A percentile compares a stretch with the other conserved stretches of the same genome.
Evolutionary conservation across 139 green algal genomes (phyloP).

Genomic region (Tetradesmus obliquus): DNA sequence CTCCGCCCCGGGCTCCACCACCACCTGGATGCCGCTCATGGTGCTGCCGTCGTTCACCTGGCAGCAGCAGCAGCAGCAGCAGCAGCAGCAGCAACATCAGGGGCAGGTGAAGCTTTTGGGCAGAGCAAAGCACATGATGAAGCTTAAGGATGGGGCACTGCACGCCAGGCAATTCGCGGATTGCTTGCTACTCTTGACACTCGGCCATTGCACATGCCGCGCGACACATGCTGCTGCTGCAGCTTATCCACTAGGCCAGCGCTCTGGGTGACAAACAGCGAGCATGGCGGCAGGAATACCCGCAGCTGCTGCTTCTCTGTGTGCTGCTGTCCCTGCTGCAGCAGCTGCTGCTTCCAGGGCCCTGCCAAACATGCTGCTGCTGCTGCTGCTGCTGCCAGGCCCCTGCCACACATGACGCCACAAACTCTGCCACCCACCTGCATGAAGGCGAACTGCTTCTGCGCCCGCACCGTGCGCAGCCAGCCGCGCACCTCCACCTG

Average conservation of each 20-base stretch:
- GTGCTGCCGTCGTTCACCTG: slow-evolving; percentile 64
- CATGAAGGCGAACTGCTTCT: slow-evolving; percentile 68
- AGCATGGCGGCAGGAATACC: too few relatives aligned
- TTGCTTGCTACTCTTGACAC: not conserved
- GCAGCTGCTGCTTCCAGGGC: not conserved
- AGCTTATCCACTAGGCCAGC: too few relatives aligned
- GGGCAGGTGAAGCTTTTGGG: not conserved
- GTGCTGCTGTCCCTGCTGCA: too few relatives aligned
- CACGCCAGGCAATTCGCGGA: not conserved
- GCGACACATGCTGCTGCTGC: too few relatives aligned
- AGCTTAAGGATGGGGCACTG: not conserved
- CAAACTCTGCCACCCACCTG: slow-evolving; percentile 39
- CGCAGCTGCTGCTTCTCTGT: too few relatives aligned
- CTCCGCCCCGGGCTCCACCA: slow-evolving; percentile 36
- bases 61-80: slow-evolving; percentile 20
- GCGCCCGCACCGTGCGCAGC: slow-evolving; percentile 60
- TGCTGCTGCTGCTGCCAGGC: not conserved
- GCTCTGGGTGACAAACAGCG: too few relatives aligned
- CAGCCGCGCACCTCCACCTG: slow-evolving; percentile 56
- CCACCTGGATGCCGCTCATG: slow-evolving; percentile 56
- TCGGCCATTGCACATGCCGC: too few relatives aligned
- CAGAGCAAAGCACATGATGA: not conserved
- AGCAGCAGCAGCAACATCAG: not conserved
- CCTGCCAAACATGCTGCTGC: not conserved
- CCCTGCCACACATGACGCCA: not conserved